phyloP scores from a whole-genome alignment of 139 green algal species.

The Chlorella sp. region DNA sequence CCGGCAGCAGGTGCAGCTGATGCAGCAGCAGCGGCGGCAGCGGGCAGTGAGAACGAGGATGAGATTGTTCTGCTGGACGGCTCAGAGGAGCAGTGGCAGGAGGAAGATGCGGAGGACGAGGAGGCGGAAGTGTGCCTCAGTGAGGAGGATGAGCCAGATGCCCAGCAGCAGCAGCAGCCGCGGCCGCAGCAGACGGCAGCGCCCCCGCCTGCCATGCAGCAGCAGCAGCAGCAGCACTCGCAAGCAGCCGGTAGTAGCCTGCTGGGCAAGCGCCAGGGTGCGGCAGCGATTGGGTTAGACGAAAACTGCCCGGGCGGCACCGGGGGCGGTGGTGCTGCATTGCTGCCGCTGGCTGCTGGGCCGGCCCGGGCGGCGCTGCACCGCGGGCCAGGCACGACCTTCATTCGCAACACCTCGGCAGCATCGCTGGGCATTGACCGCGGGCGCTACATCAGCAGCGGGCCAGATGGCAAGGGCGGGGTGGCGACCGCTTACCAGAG shows the following conservation, averaged over 20 bases:
- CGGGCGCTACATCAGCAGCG: slow-evolving; percentile 34
- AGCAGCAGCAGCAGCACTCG: neutral
- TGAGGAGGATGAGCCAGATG: slow-evolving; percentile 11
- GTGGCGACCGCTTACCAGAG: slow-evolving; percentile 10
- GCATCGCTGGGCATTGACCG: slow-evolving; percentile 35
- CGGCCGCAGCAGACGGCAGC: slow-evolving; percentile 15
- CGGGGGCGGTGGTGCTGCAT: neutral
- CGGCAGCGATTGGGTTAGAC: neutral
- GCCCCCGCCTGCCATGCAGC: neutral
- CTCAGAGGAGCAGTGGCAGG: slow-evolving; percentile 2
- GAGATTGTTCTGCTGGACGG: slow-evolving; percentile 5
- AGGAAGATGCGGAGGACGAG: neutral
- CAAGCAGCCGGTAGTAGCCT: neutral
- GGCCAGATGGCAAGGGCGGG: slow-evolving; percentile 45
- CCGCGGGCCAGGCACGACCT: slow-evolving; percentile 32
- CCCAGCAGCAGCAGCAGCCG: neutral
- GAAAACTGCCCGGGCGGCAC: neutral
- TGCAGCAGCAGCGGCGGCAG: neutral
- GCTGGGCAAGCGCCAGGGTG: slow-evolving; percentile 7
- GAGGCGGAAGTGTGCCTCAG: neutral
- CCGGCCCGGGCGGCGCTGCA: slow-evolving; percentile 6
- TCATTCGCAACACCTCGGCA: slow-evolving; percentile 21
- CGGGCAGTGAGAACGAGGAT: neutral
- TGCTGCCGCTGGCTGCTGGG: slow-evolving; percentile 1
- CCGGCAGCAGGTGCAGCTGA: neutral